Percentiles rank a stretch among this genome's conserved stretches.
phyloP scores from a whole-genome alignment of 1,284 basidiomycete genomes.

The Crucibulum parvulum region DNA sequence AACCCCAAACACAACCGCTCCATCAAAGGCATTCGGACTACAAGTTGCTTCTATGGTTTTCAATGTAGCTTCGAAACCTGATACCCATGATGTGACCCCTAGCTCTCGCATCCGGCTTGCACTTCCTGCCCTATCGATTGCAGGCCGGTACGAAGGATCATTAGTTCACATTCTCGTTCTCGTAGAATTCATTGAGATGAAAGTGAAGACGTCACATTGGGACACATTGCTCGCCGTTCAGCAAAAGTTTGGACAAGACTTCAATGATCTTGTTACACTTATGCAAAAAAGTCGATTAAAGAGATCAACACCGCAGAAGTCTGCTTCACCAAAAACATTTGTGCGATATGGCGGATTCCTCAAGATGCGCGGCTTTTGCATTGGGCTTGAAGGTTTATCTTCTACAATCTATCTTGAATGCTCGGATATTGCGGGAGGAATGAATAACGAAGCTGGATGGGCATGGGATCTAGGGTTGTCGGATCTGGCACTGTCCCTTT shows the following conservation, averaged over 20 bases:
- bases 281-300: constrained; percentile 64
- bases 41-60: constrained; percentile 71
- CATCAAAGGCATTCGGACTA: constrained; percentile 61
- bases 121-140: constrained; percentile 68
- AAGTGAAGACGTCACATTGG: constrained; percentile 81
- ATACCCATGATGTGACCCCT: constrained; percentile 36
- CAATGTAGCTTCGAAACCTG: constrained; percentile 60
- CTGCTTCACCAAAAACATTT: constrained; percentile 18
- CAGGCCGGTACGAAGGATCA: constrained; percentile 58
- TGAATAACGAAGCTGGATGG: constrained; percentile 50
- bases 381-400: constrained; percentile 75
- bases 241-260: constrained; percentile 86
- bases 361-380: constrained; percentile 79
- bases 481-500: constrained; percentile 77
- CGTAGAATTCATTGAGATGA: constrained; percentile 73
- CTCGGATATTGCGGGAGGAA: constrained; percentile 69
- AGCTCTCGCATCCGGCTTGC: constrained; percentile 62
- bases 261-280: constrained; percentile 77
- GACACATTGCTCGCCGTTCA: constrained; percentile 82
- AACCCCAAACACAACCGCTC: constrained; percentile 40
- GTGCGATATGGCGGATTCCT: constrained; percentile 56
- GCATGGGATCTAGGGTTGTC: constrained; percentile 72
- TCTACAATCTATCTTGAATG: constrained; percentile 81
- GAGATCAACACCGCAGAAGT: constrained; percentile 18
- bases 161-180: constrained; percentile 62